Evolutionary conservation across 73 alveolate genomes (phyloP).

Genomic region (Symbiodinium natans): DNA sequence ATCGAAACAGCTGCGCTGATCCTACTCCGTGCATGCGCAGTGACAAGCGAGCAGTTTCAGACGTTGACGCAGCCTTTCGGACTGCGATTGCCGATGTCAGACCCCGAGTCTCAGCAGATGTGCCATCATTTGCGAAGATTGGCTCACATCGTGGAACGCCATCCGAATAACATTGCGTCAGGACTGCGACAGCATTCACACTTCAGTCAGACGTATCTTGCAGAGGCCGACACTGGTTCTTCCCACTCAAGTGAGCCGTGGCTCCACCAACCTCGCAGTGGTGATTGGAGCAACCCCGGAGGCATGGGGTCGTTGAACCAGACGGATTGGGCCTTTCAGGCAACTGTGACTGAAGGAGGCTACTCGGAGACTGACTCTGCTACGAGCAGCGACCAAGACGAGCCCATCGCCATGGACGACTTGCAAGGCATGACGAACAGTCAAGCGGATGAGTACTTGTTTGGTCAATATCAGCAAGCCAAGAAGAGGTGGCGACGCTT

Average conservation of each 20-base stretch:
- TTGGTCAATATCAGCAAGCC: not conserved
- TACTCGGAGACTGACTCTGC: not conserved
- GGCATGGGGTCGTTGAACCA: not conserved
- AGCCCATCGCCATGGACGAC: not conserved
- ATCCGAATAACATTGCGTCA: not conserved
- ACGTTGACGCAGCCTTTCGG: slow-evolving; percentile 9
- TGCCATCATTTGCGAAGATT: not conserved
- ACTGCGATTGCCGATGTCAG: not conserved
- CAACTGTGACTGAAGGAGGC: not conserved
- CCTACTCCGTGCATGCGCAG: not conserved
- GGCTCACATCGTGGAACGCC: not conserved
- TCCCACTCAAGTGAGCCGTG: not conserved
- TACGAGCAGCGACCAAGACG: not conserved
- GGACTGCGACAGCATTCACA: not conserved
- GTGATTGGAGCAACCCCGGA: too few species aligned
- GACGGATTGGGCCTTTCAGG: slow-evolving; percentile 3
- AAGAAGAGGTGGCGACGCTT: slow-evolving; percentile 31
- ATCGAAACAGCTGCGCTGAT: not conserved
- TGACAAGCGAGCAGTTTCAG: not conserved
- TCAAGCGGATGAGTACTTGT: not conserved
- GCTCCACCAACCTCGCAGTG: not conserved
- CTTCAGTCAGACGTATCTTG: not conserved
- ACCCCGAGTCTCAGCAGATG: not conserved
- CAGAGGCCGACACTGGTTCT: not conserved
- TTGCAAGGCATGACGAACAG: not conserved